Evolutionary conservation across 2,329 filamentous ascomycete genomes (phyloP).

Genomic region (Blastomyces gilchristii): DNA sequence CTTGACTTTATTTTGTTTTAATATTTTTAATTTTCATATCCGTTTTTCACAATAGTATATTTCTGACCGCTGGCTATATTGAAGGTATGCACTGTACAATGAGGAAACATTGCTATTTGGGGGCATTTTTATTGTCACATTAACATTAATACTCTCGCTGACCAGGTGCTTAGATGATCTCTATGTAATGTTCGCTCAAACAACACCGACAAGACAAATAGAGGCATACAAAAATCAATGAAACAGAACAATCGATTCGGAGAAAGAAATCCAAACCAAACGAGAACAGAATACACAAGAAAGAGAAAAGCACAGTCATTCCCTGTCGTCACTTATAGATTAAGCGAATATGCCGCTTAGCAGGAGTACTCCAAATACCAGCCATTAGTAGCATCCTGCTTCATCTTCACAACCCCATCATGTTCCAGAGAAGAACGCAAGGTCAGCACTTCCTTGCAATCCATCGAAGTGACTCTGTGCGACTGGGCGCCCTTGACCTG

Average conservation of each 20-base stretch:
- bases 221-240: background rate
- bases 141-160: background rate
- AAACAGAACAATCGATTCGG: background rate
- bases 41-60: background rate
- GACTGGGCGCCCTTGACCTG: background rate
- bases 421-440: background rate
- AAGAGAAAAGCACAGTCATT: background rate
- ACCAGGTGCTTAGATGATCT: background rate
- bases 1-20: background rate
- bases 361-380: slow-evolving; percentile 4
- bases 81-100: background rate
- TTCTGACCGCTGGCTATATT: background rate
- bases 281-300: background rate
- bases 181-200: background rate
- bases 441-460: background rate
- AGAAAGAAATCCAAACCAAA: background rate
- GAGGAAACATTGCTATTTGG: background rate
- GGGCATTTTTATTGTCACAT: background rate
- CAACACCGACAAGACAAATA: background rate
- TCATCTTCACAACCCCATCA: background rate
- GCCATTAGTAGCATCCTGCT: background rate
- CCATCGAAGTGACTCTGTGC: background rate
- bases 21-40: background rate
- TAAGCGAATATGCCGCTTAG: background rate
- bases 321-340: background rate